A percentile compares a stretch with the other conserved stretches of the same genome.
Conservation (phyloP, 177 flowering plant species). For the Vitis hybrid region DNA sequence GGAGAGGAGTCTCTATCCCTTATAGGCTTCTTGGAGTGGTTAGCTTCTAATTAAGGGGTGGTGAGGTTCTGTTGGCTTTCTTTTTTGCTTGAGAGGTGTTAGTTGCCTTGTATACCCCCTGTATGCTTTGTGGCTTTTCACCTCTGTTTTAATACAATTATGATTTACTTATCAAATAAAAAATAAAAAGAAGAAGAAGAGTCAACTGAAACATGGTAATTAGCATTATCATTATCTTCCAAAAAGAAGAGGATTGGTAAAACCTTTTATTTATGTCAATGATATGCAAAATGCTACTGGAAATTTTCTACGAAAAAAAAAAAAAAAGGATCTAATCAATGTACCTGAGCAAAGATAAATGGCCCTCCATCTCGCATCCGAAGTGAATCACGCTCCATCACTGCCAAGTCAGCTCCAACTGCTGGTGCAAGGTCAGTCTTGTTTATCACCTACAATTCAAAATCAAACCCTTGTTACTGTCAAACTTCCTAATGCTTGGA, state of each 20-base stretch:
- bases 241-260: too few relatives aligned
- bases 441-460: slow-evolving; percentile 73
- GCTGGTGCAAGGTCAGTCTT: slow-evolving; percentile 96
- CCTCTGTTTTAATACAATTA: too few relatives aligned
- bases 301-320: neutral
- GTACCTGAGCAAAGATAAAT: slow-evolving; percentile 93
- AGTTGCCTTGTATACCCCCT: too few relatives aligned
- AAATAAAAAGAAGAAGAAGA: neutral
- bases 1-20: too few relatives aligned
- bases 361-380: slow-evolving; percentile 98
- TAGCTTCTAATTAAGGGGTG: too few relatives aligned
- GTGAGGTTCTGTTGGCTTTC: too few relatives aligned
- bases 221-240: too few relatives aligned
- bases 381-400: slow-evolving; percentile 95
- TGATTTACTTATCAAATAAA: too few relatives aligned
- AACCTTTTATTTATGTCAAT: too few relatives aligned
- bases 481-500: neutral
- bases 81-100: too few relatives aligned
- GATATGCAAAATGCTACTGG: neutral
- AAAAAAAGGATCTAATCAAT: slow-evolving; percentile 1
- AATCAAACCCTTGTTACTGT: neutral
- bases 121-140: too few relatives aligned
- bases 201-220: neutral
- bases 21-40: too few relatives aligned
- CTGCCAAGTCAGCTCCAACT: slow-evolving; percentile 87